These are phyloP conservation scores for Trebouxia sp. DNA, from an alignment of 139 green algal genomes.

Conservation along the genomic window DNA sequence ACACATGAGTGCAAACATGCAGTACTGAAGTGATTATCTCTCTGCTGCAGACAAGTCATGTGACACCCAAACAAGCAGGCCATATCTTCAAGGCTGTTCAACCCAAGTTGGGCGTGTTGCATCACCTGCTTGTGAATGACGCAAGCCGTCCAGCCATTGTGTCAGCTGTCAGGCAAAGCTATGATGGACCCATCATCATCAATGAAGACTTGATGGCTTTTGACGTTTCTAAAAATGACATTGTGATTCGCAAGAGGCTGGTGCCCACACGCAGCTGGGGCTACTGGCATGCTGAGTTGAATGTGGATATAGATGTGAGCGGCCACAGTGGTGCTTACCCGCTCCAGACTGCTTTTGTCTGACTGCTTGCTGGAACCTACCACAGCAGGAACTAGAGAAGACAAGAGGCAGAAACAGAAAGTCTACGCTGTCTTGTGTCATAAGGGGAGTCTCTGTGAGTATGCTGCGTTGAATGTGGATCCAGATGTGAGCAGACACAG, in stretches of 20 bases:
- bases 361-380: too few species aligned
- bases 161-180: slow-evolving; percentile 31
- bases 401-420: too few species aligned
- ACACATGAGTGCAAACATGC: not conserved
- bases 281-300: slow-evolving; percentile 43
- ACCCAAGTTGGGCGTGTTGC: slow-evolving; percentile 41
- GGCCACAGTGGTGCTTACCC: too few species aligned
- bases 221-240: slow-evolving; percentile 23
- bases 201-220: slow-evolving; percentile 44
- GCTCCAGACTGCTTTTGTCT: too few species aligned
- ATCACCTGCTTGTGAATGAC: slow-evolving; percentile 47
- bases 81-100: slow-evolving; percentile 31
- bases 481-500: too few species aligned
- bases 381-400: too few species aligned
- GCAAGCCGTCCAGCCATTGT: slow-evolving; percentile 39
- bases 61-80: slow-evolving; percentile 47
- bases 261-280: slow-evolving; percentile 40
- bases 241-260: slow-evolving; percentile 32
- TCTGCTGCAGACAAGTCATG: slow-evolving; percentile 47
- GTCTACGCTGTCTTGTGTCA: too few species aligned
- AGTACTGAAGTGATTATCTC: not conserved
- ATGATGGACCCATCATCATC: slow-evolving; percentile 33
- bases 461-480: too few species aligned
- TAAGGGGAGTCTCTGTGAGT: too few species aligned
- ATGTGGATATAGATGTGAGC: not conserved